These are phyloP conservation scores for Pseudopithomyces chartarum DNA, from an alignment of 2,329 filamentous ascomycete species.

Conservation along the genomic window DNA sequence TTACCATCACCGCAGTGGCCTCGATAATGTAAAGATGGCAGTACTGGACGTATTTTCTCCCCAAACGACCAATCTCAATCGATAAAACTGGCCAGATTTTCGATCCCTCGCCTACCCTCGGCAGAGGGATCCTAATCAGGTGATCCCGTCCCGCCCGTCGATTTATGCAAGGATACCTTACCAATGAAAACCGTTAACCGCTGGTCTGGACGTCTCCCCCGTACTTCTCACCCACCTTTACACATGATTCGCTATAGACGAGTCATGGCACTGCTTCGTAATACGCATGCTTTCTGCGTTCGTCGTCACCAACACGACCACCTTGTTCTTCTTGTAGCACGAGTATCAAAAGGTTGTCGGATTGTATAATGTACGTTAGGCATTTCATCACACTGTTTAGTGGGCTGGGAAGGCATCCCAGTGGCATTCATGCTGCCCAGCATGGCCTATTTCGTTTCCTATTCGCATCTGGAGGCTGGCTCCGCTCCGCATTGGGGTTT, in stretches of 20 bases:
- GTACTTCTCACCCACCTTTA: slow-evolving; percentile 7
- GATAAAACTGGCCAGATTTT: slow-evolving; percentile 24
- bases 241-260: neutral
- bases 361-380: slow-evolving; percentile 8
- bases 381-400: neutral
- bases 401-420: neutral
- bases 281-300: neutral
- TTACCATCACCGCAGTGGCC: slow-evolving; percentile 20
- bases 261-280: neutral
- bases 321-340: slow-evolving; percentile 6
- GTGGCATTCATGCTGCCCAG: neutral
- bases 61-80: slow-evolving; percentile 24
- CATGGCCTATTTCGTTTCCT: slow-evolving; percentile 1
- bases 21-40: slow-evolving; percentile 32
- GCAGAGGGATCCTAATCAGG: slow-evolving; percentile 23
- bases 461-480: slow-evolving; percentile 9
- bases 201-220: slow-evolving; percentile 7
- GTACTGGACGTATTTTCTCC: slow-evolving; percentile 26
- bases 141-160: slow-evolving; percentile 23
- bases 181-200: slow-evolving; percentile 26
- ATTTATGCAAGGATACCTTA: slow-evolving; percentile 43
- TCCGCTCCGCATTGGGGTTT: slow-evolving; percentile 5
- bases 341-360: slow-evolving; percentile 8
- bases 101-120: slow-evolving; percentile 22
- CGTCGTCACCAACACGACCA: neutral